Conservation (phyloP, 441 rosid species). For the Erodium moschatum region DNA sequence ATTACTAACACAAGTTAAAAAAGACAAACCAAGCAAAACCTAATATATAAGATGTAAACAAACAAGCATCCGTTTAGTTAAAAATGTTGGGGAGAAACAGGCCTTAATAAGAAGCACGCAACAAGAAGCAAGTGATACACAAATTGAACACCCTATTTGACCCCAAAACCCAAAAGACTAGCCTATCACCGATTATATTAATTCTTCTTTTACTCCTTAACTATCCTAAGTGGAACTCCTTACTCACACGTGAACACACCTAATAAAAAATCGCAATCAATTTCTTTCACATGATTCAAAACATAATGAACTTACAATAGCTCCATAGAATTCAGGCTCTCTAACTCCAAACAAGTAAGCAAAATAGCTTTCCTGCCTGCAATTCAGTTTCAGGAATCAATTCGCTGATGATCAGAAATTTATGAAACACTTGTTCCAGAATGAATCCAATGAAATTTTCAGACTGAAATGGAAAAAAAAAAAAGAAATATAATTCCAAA, state of each 20-base stretch:
- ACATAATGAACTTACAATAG: slow-evolving; percentile 40
- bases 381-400: slow-evolving; percentile 15
- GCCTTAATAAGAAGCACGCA: too few relatives aligned
- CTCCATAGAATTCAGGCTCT: slow-evolving; percentile 82
- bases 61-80: neutral
- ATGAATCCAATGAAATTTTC: too few relatives aligned
- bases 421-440: too few relatives aligned
- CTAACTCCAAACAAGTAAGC: slow-evolving; percentile 77
- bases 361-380: slow-evolving; percentile 88
- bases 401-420: neutral
- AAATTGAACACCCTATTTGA: too few relatives aligned
- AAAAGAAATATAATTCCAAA: neutral
- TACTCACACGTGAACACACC: too few relatives aligned
- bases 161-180: too few relatives aligned
- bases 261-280: too few relatives aligned
- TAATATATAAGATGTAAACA: neutral
- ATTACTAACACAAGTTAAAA: neutral
- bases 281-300: too few relatives aligned
- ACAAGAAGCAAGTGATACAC: slow-evolving; percentile 21
- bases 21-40: neutral
- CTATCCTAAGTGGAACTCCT: too few relatives aligned
- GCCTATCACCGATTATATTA: too few relatives aligned
- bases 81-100: neutral
- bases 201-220: too few relatives aligned
- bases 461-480: neutral